phyloP scores from a whole-genome alignment of 2,329 filamentous ascomycete species.

The Phaeosphaeriaceae sp. region DNA sequence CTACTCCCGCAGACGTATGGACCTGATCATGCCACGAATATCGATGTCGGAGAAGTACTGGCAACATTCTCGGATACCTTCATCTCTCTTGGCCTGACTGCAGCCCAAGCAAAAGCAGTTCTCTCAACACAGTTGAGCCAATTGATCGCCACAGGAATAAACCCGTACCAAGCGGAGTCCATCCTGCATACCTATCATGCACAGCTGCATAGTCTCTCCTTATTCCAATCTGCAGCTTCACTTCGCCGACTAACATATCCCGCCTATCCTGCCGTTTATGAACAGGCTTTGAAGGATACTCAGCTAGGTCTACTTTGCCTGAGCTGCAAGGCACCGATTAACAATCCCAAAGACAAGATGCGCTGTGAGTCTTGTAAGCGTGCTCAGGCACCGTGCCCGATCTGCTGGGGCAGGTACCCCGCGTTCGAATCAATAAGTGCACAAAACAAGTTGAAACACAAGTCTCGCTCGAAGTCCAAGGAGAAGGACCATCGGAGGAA shows the following conservation, averaged over 20 bases:
- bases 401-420: conserved; percentile 54
- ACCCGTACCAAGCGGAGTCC: conserved; percentile 61
- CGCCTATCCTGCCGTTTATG: conserved; percentile 64
- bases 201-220: conserved; percentile 57
- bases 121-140: conserved; percentile 51
- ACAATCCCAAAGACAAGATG: conserved; percentile 59
- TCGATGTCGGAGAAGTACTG: conserved; percentile 43
- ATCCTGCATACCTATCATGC: conserved; percentile 66
- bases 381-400: conserved; percentile 53
- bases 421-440: conserved; percentile 47
- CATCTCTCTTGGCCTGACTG: conserved; percentile 45
- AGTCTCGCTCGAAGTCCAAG: conserved; percentile 25
- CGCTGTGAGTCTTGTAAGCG: conserved; percentile 60
- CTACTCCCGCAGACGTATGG: conserved; percentile 54
- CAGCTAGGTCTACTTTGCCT: conserved; percentile 64
- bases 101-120: conserved; percentile 50
- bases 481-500: conserved; percentile 35
- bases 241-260: conserved; percentile 65
- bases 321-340: conserved; percentile 64
- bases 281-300: conserved; percentile 63
- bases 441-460: conserved; percentile 40
- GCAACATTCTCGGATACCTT: conserved; percentile 52
- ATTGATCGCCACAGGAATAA: conserved; percentile 53
- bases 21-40: conserved; percentile 32
- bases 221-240: conserved; percentile 62